Evolutionary conservation across 2,329 filamentous ascomycete species (phyloP).

Genomic region (Aschersonia sp.): DNA sequence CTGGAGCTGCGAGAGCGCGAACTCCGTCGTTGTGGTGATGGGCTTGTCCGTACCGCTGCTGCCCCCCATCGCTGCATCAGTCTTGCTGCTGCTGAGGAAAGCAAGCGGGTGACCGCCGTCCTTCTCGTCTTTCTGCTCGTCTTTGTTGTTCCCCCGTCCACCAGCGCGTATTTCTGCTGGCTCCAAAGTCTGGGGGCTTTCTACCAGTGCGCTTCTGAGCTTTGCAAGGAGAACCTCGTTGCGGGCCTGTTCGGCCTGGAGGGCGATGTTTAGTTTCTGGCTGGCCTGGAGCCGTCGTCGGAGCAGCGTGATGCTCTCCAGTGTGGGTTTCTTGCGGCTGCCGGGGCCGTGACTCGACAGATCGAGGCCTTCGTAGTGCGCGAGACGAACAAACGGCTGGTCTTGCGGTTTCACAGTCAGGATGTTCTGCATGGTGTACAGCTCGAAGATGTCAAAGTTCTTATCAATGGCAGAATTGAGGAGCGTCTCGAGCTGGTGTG

Average conservation of each 20-base stretch:
- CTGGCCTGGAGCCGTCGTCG: conserved; percentile 64
- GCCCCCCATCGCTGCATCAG: conserved; percentile 29
- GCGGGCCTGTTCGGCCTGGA: conserved; percentile 53
- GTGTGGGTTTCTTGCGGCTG: conserved; percentile 29
- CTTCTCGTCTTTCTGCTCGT: conserved; percentile 2
- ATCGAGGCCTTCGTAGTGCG: conserved; percentile 65
- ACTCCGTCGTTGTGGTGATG: conserved; percentile 57
- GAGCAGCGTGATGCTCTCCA: conserved; percentile 56
- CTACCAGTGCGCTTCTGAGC: conserved; percentile 28
- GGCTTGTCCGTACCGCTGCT: conserved; percentile 26
- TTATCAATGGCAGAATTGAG: conserved; percentile 70
- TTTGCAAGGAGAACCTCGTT: conserved; percentile 58
- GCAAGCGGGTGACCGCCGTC: conserved; percentile 22
- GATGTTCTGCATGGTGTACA: conserved; percentile 81
- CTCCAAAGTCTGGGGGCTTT: too few species aligned
- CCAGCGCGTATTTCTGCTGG: too few species aligned
- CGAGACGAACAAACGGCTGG: conserved; percentile 63
- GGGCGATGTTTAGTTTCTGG: conserved; percentile 54
- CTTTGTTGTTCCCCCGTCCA: conserved; percentile 1
- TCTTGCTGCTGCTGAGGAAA: conserved; percentile 41
- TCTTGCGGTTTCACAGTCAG: conserved; percentile 55
- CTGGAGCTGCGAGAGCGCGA: conserved; percentile 72
- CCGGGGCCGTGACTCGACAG: conserved; percentile 14
- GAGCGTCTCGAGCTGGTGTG: conserved; percentile 71
- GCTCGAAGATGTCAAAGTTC: conserved; percentile 75